Conservation (phyloP, 2,329 filamentous ascomycete genomes). For the Colletotrichum siamense region DNA sequence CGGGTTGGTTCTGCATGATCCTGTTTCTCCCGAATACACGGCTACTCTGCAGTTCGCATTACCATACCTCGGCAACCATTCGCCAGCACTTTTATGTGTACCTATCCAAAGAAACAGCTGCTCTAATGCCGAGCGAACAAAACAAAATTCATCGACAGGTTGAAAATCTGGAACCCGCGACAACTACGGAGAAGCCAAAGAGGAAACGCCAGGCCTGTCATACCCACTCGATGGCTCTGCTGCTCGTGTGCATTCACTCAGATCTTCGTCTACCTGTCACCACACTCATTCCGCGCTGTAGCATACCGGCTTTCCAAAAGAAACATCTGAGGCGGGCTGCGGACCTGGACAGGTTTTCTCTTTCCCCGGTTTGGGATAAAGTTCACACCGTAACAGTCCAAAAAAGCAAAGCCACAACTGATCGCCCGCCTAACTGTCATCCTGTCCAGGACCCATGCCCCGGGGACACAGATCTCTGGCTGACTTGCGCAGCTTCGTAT, state of each 20-base stretch:
- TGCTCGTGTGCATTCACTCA: neutral
- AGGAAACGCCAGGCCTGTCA: neutral
- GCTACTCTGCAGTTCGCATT: neutral
- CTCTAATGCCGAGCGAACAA: neutral
- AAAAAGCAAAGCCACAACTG: neutral
- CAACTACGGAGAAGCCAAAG: neutral
- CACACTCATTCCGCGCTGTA: neutral
- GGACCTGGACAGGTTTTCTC: neutral
- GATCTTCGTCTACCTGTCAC: neutral
- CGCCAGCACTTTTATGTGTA: neutral
- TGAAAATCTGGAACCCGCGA: neutral
- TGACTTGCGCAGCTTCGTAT: neutral
- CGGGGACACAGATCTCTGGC: neutral
- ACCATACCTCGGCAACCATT: neutral
- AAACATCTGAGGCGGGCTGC: neutral
- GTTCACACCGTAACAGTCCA: neutral
- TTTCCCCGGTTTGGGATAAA: neutral
- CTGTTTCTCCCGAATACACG: conserved; percentile 5
- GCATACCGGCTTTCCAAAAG: neutral
- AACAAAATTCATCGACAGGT: neutral
- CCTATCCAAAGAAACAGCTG: neutral
- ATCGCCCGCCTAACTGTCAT: neutral
- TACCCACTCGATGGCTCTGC: neutral
- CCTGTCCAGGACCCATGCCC: neutral
- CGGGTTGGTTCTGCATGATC: neutral